These are phyloP conservation scores for Fusarium secorum DNA, from an alignment of 2,329 filamentous ascomycete species.

Conservation along the genomic window DNA sequence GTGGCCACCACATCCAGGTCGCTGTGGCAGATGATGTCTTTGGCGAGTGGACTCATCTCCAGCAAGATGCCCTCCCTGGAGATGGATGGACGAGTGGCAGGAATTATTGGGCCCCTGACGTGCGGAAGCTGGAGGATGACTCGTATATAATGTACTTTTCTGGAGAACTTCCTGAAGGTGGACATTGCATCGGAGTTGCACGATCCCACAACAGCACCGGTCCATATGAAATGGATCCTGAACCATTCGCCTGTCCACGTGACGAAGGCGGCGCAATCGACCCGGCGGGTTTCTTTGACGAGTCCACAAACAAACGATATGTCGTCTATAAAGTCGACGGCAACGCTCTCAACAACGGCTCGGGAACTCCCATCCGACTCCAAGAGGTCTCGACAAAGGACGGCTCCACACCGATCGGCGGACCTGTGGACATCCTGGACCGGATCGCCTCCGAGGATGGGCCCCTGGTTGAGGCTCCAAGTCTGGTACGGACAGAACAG, in stretches of 20 bases:
- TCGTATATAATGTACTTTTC: slow-evolving; percentile 69
- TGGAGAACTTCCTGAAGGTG: slow-evolving; percentile 52
- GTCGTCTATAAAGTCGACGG: slow-evolving; percentile 73
- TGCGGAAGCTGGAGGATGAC: slow-evolving; percentile 58
- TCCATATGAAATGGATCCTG: slow-evolving; percentile 58
- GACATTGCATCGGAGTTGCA: slow-evolving; percentile 68
- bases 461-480: slow-evolving; percentile 69
- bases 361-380: slow-evolving; percentile 64
- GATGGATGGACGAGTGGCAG: slow-evolving; percentile 61
- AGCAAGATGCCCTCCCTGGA: slow-evolving; percentile 63
- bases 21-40: slow-evolving; percentile 59
- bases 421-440: slow-evolving; percentile 57
- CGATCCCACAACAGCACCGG: slow-evolving; percentile 56
- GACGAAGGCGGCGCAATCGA: slow-evolving; percentile 69
- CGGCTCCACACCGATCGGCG: slow-evolving; percentile 62
- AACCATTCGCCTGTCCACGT: slow-evolving; percentile 61
- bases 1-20: slow-evolving; percentile 61
- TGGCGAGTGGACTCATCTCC: slow-evolving; percentile 56
- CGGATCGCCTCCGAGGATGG: slow-evolving; percentile 53
- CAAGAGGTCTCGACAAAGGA: slow-evolving; percentile 58
- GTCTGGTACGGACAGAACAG: slow-evolving; percentile 54
- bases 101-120: slow-evolving; percentile 70
- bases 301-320: slow-evolving; percentile 60
- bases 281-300: slow-evolving; percentile 65
- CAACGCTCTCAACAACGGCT: slow-evolving; percentile 58